Base-by-base conservation (phyloP, 805 yeast species). In the Isabelozyma pseudorhagii region DNA sequence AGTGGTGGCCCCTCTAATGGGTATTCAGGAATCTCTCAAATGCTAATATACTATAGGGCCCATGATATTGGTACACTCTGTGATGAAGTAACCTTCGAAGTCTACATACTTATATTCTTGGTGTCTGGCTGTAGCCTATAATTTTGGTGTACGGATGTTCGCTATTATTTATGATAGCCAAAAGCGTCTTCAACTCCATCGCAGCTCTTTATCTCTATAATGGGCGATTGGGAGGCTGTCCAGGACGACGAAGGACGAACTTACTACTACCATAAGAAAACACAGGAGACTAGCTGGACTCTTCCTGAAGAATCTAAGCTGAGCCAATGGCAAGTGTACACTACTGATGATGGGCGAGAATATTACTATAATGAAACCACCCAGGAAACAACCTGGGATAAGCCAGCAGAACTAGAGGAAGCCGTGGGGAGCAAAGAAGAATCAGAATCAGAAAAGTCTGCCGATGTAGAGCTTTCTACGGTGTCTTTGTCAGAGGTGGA, bases 261-360 rank as follows among this genome's bases (percentile, higher is more conserved):
- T 1, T 92, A 91, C 67, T 91, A 86, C 66, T 89, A 82, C 64
- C 83, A 91, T 54, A 47, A 79, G 0, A 75, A 62, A 27, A 85
- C 93, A 0, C 79, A 82, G 45, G 82, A 82, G 54, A 83, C 97
- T 0, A 81, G 84, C 46, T 90, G 97, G 96, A 89, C 87, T 25
- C 82, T 83, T 54, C 97, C 97, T 0, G 53, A 51, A 3, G 46
- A 43, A 13, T 48, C 51, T 3, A 43, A 13, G 9, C 36, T 28
- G 18, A 28, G 36, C 7, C 39, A 49, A 39, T 74, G 75, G 67
- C 77, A 80, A 25, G 72, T 83, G 14, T 72, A 69, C 38, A 68
- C 70, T 17, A 75, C 84, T 1, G 81, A 79, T 14, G 91, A 74
- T 9, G 80, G 92, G 3, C 70, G 69, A 46, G 71, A 74, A 15